phyloP scores from a whole-genome alignment of 1,139 yeast genomes.

The Kodamaea sp. region DNA sequence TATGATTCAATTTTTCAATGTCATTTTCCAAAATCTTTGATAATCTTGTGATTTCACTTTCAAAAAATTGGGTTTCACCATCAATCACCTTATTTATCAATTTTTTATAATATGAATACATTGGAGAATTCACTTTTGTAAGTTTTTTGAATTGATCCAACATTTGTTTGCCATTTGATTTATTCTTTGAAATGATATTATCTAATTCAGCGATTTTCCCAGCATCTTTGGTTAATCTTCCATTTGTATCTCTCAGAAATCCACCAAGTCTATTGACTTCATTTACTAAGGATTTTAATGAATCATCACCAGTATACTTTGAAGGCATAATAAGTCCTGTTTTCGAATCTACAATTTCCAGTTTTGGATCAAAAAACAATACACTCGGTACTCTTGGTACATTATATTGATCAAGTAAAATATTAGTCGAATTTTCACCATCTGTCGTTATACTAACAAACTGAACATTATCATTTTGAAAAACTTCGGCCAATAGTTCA shows the following conservation, averaged over 20 bases:
- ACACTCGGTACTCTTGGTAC: conserved; percentile 53
- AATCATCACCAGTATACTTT: conserved; percentile 39
- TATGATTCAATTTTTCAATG: conserved; percentile 29
- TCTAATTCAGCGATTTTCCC: conserved; percentile 53
- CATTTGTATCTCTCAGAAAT: conserved; percentile 48
- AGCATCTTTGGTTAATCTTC: conserved; percentile 48
- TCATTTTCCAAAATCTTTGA: conserved; percentile 38
- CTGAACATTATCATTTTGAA: conserved; percentile 31
- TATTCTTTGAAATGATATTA: conserved; percentile 22
- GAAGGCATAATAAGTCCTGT: conserved; percentile 30
- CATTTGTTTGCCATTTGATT: conserved; percentile 12
- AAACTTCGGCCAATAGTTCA: conserved; percentile 33
- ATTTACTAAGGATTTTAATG: conserved; percentile 39
- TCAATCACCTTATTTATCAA: conserved; percentile 47
- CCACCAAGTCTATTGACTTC: conserved; percentile 52
- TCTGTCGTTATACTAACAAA: conserved; percentile 23
- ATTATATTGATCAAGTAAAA: conserved; percentile 30
- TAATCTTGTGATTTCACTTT: conserved; percentile 52
- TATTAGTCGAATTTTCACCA: conserved; percentile 4
- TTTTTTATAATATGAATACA: conserved; percentile 44
- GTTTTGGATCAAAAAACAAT: conserved; percentile 38
- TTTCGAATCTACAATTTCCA: conserved; percentile 6
- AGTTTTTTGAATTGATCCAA: conserved; percentile 12
- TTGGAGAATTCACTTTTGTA: conserved; percentile 8
- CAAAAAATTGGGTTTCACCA: conserved; percentile 47